Evolutionary conservation across 2,329 filamentous ascomycete genomes (phyloP).

Genomic region (Apiospora arundinis): DNA sequence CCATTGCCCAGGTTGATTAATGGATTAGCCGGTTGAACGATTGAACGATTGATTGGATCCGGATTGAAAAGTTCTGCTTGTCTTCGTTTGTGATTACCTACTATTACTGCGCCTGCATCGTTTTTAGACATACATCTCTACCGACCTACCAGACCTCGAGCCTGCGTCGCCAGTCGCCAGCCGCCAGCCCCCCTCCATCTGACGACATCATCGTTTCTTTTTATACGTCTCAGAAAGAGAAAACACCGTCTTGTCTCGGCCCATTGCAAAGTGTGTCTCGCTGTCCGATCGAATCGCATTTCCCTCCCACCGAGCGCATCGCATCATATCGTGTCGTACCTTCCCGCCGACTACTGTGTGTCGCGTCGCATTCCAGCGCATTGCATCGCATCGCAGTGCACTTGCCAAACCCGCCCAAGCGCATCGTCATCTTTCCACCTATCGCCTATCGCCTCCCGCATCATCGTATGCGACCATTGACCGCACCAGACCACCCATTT

Average conservation of each 20-base stretch:
- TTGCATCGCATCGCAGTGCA: conserved; percentile 24
- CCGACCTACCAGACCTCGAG: too few relatives aligned
- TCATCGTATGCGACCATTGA: not conserved
- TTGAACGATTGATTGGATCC: not conserved
- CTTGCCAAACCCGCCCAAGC: not conserved
- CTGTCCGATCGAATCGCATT: not conserved
- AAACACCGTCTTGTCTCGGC: not conserved
- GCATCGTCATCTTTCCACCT: conserved; percentile 11
- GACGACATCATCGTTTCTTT: conserved; percentile 5
- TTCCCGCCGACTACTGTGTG: not conserved
- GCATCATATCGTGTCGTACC: not conserved
- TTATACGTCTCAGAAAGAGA: not conserved
- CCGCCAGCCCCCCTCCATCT: not conserved
- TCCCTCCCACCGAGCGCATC: not conserved
- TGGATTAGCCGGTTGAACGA: not conserved
- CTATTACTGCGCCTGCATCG: not conserved
- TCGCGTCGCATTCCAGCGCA: conserved; percentile 23
- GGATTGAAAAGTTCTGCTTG: not conserved
- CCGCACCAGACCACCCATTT: not conserved
- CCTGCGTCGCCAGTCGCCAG: not conserved
- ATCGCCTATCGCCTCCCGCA: not conserved
- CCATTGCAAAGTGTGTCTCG: not conserved
- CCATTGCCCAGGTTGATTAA: not conserved
- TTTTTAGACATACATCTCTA: too few relatives aligned
- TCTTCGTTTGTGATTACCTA: conserved; percentile 6